phyloP scores from a whole-genome alignment of 148 eudicot species.

The Rhododendron molle region DNA sequence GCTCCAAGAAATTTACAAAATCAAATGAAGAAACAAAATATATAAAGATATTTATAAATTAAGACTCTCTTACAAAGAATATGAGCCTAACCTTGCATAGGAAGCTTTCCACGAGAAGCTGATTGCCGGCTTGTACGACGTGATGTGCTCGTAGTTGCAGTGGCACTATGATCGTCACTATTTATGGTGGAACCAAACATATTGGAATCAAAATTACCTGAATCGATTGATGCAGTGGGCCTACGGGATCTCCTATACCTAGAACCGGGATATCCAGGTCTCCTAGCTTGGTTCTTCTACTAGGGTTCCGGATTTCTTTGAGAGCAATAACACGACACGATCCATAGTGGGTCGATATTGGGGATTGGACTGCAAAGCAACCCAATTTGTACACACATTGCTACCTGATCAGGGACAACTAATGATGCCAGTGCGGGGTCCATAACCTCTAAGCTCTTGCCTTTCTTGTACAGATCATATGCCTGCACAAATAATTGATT shows the following conservation, averaged over 20 bases:
- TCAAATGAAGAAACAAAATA: not conserved
- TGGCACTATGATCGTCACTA: not conserved
- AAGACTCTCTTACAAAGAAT: conserved; percentile 1
- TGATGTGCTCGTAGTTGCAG: conserved; percentile 24
- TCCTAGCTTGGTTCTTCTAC: conserved; percentile 71
- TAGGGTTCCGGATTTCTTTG: conserved; percentile 51
- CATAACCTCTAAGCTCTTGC: conserved; percentile 55
- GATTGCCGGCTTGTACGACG: conserved; percentile 13
- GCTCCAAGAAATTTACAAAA: not conserved
- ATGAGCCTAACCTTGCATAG: conserved; percentile 20
- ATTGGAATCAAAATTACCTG: conserved; percentile 27
- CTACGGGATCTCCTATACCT: conserved; percentile 41
- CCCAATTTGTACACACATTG: conserved; percentile 55
- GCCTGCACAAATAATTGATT: conserved; percentile 40
- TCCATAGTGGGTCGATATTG: conserved; percentile 62
- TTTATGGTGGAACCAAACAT: conserved; percentile 28
- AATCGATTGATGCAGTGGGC: conserved; percentile 26
- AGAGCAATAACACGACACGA: conserved; percentile 54
- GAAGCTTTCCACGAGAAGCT: conserved; percentile 47
- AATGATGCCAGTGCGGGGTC: conserved; percentile 56
- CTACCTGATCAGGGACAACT: conserved; percentile 56
- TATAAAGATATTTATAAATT: conserved; percentile 1
- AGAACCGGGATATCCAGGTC: conserved; percentile 65
- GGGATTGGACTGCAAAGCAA: conserved; percentile 80
- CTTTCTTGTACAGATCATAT: conserved; percentile 55